Evolutionary conservation across 2,329 filamentous ascomycete species (phyloP).

Genomic region (Fusarium pseudonygamai): DNA sequence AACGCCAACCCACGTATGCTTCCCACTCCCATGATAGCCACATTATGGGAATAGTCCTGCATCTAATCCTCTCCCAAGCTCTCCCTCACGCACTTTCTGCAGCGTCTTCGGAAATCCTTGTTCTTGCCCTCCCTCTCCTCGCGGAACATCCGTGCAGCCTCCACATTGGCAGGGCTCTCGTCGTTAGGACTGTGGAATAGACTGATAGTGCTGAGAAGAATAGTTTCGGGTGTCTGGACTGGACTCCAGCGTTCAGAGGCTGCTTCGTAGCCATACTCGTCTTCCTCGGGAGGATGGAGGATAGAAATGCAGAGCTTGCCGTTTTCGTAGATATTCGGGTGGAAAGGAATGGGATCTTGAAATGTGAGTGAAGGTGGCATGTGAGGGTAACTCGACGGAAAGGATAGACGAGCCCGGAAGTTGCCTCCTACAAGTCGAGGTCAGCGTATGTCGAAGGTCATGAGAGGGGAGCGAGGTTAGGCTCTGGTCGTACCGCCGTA

Average conservation of each 20-base stretch:
- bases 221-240: slow-evolving; percentile 94
- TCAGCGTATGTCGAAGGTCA: slow-evolving; percentile 14
- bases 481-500: slow-evolving; percentile 77
- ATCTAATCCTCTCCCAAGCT: slow-evolving; percentile 77
- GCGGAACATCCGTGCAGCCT: slow-evolving; percentile 88
- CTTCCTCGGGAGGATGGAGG: slow-evolving; percentile 92
- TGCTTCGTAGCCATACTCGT: slow-evolving; percentile 91
- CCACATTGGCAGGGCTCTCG: slow-evolving; percentile 93
- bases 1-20: slow-evolving; percentile 19
- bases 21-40: background rate
- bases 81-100: slow-evolving; percentile 81
- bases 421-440: slow-evolving; percentile 74
- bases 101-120: slow-evolving; percentile 81
- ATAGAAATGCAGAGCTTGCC: slow-evolving; percentile 97
- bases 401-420: slow-evolving; percentile 85
- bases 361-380: slow-evolving; percentile 91
- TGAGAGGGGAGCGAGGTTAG: background rate
- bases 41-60: background rate
- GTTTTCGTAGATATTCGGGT: slow-evolving; percentile 90
- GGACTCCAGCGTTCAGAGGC: slow-evolving; percentile 93
- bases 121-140: slow-evolving; percentile 72
- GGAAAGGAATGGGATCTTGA: slow-evolving; percentile 83
- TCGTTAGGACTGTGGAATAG: slow-evolving; percentile 94
- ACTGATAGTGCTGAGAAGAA: slow-evolving; percentile 90
- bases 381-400: slow-evolving; percentile 87